Evolutionary conservation across 768 basidiomycete species (phyloP), one percentile per base, ranked within the genome.

Genomic region (Serendipita vermifera): DNA sequence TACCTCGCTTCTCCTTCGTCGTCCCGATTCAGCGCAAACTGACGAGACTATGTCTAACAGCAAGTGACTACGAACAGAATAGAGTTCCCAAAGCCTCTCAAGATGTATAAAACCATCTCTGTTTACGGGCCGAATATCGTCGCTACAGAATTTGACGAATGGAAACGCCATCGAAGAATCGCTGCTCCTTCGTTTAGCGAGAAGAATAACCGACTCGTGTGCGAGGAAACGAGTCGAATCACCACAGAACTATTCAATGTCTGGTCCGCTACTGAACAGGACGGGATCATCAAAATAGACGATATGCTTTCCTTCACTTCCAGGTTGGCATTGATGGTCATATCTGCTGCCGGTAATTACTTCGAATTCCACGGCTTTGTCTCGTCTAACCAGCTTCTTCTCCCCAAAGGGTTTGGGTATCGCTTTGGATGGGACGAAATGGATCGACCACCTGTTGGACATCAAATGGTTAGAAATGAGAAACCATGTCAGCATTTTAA

Each of bases 181-280:
- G 33, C 38, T 17, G 55, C 55, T 3, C 55, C 55, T 24, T 51
- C 46, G n/a, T 36, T 56, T 59, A 46, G 31, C 20, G 38, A 65
- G 64, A 54, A 61, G 36, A 73, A 73, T 57, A 71, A 71, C 58
- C 63, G 69, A 58, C 61, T 79, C 56, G 76, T 77, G 1, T 77
- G 74, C 75, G 72, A 74, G 20, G 73, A 73, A 59, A 71, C 74
- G 7, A 56, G 70, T 33, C 64, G 65, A 17, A 71, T 75, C 27
- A 69, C 76, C 60, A 57, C 68, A 17, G 74, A 71, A 32, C 64
- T 77, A 32, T 73, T 77, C 58, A 58, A 4, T 4, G 24, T 51
- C 27, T 51, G 46, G 46, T 9, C 9, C 9, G 31, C n/a, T 9
- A 20, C 24, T n/a, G 20, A 29, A n/a, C 22, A 29, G 24, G 46